phyloP scores from a whole-genome alignment of 78 protist species.

The Protostelium mycophagum region DNA sequence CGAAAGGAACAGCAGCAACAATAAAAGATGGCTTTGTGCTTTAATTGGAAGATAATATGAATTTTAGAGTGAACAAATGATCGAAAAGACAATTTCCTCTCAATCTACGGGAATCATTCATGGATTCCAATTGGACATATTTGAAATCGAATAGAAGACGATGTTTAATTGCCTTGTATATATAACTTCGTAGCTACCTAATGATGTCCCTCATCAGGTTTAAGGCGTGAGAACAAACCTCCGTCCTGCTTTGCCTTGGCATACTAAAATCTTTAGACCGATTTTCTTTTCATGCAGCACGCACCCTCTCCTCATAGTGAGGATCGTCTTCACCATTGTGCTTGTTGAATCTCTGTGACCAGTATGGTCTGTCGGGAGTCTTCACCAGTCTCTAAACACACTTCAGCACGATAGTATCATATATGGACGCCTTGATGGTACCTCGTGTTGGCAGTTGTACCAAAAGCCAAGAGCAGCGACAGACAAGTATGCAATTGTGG shows the following conservation, averaged over 20 bases:
- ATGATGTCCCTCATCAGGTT: background rate
- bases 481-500: background rate
- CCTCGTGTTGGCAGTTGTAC: background rate
- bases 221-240: background rate
- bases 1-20: background rate
- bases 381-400: background rate
- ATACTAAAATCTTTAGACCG: background rate
- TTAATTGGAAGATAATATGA: too few relatives aligned
- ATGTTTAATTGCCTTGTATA: too few relatives aligned
- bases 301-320: background rate
- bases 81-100: background rate
- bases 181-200: background rate
- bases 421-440: background rate
- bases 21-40: too few relatives aligned
- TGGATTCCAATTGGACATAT: too few relatives aligned
- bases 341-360: background rate
- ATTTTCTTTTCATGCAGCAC: background rate
- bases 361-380: background rate
- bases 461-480: background rate
- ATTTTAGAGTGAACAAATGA: background rate
- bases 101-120: too few relatives aligned
- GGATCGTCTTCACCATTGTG: background rate
- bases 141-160: too few relatives aligned
- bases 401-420: too few relatives aligned
- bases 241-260: background rate